Evolutionary conservation across 2,329 filamentous ascomycete species (phyloP).

Genomic region (Xylariaceae sp.): DNA sequence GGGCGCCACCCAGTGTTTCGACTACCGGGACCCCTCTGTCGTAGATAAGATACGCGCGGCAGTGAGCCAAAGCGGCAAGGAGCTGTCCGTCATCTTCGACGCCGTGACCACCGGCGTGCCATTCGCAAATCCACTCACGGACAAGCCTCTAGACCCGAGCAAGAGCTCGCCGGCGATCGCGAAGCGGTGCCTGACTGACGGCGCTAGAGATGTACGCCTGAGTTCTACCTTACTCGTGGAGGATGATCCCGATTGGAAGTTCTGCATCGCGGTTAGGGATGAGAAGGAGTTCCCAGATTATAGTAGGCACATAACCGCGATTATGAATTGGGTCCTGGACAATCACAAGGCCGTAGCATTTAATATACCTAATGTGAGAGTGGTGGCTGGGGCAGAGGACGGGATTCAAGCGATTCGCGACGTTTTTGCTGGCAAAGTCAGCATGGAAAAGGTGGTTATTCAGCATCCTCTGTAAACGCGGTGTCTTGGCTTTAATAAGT

Average conservation of each 20-base stretch:
- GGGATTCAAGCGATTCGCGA: slow-evolving; percentile 15
- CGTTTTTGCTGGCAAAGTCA: slow-evolving; percentile 16
- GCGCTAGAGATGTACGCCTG: neutral
- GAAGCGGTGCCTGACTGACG: slow-evolving; percentile 11
- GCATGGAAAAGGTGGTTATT: slow-evolving; percentile 21
- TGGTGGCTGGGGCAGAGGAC: slow-evolving; percentile 14
- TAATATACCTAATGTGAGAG: slow-evolving; percentile 6
- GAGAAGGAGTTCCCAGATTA: too few relatives aligned
- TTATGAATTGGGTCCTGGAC: neutral
- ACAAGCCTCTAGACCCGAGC: slow-evolving; percentile 1
- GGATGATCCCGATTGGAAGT: neutral
- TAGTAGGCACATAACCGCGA: too few relatives aligned
- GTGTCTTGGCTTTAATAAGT: too few relatives aligned
- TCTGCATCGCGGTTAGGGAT: too few relatives aligned
- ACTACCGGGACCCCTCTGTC: slow-evolving; percentile 34
- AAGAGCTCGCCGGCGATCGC: slow-evolving; percentile 16
- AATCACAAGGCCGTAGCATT: neutral
- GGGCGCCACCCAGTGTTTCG: slow-evolving; percentile 35
- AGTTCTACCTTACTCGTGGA: slow-evolving; percentile 5
- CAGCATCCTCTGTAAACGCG: slow-evolving; percentile 14
- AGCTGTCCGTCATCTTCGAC: slow-evolving; percentile 14
- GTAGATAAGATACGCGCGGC: slow-evolving; percentile 25
- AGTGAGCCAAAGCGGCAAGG: slow-evolving; percentile 1
- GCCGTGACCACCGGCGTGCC: slow-evolving; percentile 14
- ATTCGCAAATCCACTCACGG: slow-evolving; percentile 1